phyloP scores from a whole-genome alignment of 495 filamentous ascomycete species.

The Penicillium tannophilum region DNA sequence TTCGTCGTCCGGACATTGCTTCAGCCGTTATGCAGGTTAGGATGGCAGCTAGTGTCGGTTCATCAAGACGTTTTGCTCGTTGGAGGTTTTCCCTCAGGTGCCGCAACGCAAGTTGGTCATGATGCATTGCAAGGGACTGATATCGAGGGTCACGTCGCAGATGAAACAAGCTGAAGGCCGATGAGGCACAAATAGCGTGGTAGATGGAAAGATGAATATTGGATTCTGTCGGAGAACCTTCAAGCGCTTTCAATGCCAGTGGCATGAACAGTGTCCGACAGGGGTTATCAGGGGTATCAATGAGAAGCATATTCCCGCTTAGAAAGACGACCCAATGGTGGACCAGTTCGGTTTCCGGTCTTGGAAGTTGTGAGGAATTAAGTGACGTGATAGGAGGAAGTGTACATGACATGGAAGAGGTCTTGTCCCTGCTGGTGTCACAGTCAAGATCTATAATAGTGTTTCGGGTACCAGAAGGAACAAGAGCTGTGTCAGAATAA shows the following conservation, averaged over 20 bases:
- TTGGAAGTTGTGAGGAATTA: slow-evolving; percentile 15
- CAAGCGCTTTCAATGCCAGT: slow-evolving; percentile 26
- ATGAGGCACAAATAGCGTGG: slow-evolving; percentile 37
- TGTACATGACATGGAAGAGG: background rate
- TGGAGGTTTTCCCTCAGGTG: slow-evolving; percentile 26
- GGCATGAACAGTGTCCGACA: slow-evolving; percentile 31
- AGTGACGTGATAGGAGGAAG: slow-evolving; percentile 5
- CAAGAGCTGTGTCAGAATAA: background rate
- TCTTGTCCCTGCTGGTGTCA: background rate
- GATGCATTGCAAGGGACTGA: slow-evolving; percentile 29
- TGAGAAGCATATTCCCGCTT: slow-evolving; percentile 30
- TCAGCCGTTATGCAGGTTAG: slow-evolving; percentile 30
- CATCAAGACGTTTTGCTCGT: slow-evolving; percentile 21
- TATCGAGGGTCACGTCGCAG: slow-evolving; percentile 24
- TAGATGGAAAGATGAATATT: slow-evolving; percentile 31
- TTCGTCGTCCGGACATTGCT: slow-evolving; percentile 31
- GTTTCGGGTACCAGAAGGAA: background rate
- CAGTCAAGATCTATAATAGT: background rate
- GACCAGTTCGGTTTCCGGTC: slow-evolving; percentile 26
- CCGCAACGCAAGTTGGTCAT: slow-evolving; percentile 28
- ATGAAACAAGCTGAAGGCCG: slow-evolving; percentile 31
- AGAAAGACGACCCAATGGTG: slow-evolving; percentile 34
- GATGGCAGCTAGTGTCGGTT: slow-evolving; percentile 25
- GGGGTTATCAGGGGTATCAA: slow-evolving; percentile 29
- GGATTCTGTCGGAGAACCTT: slow-evolving; percentile 14